Percentiles rank a stretch among this genome's conserved stretches.
phyloP scores from a whole-genome alignment of 345 rosid species.

The Eutrema japonicum region DNA sequence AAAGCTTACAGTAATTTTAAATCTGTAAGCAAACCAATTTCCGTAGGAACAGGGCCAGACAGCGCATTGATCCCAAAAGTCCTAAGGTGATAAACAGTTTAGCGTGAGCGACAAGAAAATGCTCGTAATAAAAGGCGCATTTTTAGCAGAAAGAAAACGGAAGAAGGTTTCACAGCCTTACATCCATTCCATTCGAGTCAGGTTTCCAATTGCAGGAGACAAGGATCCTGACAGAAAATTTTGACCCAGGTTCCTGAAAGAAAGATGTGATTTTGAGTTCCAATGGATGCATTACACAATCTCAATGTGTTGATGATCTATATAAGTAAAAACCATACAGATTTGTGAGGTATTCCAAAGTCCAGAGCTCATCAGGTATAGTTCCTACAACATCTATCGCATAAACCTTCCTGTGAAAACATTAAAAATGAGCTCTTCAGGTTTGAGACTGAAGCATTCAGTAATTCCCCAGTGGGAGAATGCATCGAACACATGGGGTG shows the following conservation, averaged over 20 bases:
- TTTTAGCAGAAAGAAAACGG: not conserved
- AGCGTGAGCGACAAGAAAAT: not conserved
- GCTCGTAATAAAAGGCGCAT: not conserved
- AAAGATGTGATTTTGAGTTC: conserved; percentile 6
- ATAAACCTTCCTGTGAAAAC: conserved; percentile 46
- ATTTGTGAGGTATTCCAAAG: conserved; percentile 40
- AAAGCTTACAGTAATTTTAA: conserved; percentile 55
- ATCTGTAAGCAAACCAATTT: conserved; percentile 66
- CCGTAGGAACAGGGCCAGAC: conserved; percentile 71
- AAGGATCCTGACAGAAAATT: conserved; percentile 39
- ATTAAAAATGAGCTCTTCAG: not conserved
- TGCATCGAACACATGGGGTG: conserved; percentile 26
- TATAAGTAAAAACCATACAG: conserved; percentile 31
- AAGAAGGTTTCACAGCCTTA: conserved; percentile 37
- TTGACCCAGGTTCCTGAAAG: conserved; percentile 42
- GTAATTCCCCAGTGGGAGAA: conserved; percentile 3
- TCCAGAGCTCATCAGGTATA: conserved; percentile 45
- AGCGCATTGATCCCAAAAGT: conserved; percentile 56
- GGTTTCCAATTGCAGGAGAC: conserved; percentile 41
- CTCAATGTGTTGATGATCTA: not conserved
- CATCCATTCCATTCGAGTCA: conserved; percentile 59
- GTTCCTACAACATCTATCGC: conserved; percentile 30
- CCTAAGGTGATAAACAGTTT: conserved; percentile 43
- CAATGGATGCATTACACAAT: not conserved
- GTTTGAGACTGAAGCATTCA: not conserved